These are phyloP conservation scores for Paracorniculantispora psalliotae DNA, from an alignment of 2,329 filamentous ascomycete genomes.

Conservation along the genomic window DNA sequence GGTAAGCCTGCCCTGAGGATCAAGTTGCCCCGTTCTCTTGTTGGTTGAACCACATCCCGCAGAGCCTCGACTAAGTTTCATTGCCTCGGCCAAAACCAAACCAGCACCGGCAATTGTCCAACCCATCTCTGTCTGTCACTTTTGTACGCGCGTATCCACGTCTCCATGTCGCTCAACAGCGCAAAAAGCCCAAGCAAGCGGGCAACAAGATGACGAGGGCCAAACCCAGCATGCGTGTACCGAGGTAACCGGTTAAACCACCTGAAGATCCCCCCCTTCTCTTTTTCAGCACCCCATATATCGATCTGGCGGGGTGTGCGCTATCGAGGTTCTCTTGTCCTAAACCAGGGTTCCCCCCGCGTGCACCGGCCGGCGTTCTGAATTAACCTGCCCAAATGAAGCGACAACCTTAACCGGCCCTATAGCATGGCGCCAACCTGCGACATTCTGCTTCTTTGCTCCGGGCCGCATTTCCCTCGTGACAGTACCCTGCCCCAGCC, in stretches of 20 bases:
- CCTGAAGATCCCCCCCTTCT: neutral
- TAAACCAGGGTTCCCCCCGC: too few relatives aligned
- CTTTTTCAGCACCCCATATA: neutral
- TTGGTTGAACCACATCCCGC: neutral
- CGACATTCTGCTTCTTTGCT: too few relatives aligned
- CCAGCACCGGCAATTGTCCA: neutral
- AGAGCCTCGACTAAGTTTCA: neutral
- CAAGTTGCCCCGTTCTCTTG: neutral
- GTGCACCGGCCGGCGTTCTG: too few relatives aligned
- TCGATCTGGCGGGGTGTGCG: neutral
- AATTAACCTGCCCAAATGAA: too few relatives aligned
- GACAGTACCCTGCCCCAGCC: too few relatives aligned
- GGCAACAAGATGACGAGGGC: neutral
- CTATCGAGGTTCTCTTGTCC: too few relatives aligned
- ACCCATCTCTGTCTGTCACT: neutral
- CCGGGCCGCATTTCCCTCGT: too few relatives aligned
- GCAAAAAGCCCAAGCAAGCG: neutral
- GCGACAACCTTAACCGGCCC: too few relatives aligned
- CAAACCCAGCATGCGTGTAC: neutral
- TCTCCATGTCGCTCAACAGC: neutral
- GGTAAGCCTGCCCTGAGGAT: too few relatives aligned
- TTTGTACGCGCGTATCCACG: neutral
- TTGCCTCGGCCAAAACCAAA: neutral
- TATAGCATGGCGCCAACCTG: too few relatives aligned
- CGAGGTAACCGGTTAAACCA: constrained; percentile 6